Base-by-base conservation (phyloP, 108 stramenopile genomes). In the Schizochytrium sp. region DNA sequence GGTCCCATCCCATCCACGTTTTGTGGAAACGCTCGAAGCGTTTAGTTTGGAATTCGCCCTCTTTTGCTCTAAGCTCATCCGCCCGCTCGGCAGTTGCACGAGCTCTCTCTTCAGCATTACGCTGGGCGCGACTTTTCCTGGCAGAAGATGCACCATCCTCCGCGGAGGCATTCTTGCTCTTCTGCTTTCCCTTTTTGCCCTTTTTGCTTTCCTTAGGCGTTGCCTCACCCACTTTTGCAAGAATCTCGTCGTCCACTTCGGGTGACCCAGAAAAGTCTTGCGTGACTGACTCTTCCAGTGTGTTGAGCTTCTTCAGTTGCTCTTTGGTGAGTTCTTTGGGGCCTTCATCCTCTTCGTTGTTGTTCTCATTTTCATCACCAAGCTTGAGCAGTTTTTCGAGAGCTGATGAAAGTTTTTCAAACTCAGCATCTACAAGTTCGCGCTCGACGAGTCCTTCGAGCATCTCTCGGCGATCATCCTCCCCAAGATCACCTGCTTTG, bases 1-100 rank as follows among this genome's bases (percentile, higher is more conserved):
- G 76, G 28, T 55, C 53, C 50, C 76, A 55, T 17, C 76, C 76
- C 76, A 83, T 83, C 76, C 76, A 83, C 10, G 76, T 83, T 83
- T 83, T 83, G 76, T 83, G 76, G 47, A 83, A 83, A 2, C 76
- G 76, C 76, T 83, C 76, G 3, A 83, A 83, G 5, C 76, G 47
- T 40, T 83, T 83, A n/a, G 76, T 83, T 40, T 55, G 76, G 53
- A 83, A 83, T 40, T 83, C 76, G 50, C 76, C 76, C 5, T 83
- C 76, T 42, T 83, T 83, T 47, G 76, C 76, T 10, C 55, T 83
- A 53, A 83, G 76, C 53, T 49, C 76, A 3, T 49, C 76, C 0
- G 53, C 53, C 2, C 53, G 50, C 8, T 17, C 76, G 45, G 76
- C 53, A n/a, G 76, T 83, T 42, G 49, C 50, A 55, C 76, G 47